Evolutionary conservation across 306 rosid genomes (phyloP), one percentile per base, ranked within the genome.

Genomic region (Malus asiatica): DNA sequence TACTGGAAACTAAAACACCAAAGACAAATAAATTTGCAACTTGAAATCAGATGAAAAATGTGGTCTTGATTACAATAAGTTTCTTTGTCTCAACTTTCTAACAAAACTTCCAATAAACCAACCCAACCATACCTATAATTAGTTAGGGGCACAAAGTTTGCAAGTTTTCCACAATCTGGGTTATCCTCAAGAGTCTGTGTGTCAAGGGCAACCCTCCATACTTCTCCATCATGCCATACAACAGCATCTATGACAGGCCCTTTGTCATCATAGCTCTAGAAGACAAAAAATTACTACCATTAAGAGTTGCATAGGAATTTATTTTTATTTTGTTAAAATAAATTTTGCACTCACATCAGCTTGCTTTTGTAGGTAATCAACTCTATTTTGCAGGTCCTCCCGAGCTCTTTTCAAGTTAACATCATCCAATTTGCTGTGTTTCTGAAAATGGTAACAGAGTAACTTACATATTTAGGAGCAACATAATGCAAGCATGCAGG

Each of bases 221-320:
- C 86, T 83, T 92, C 97, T 82, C 97, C 99, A 80, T 90, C 97
- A 73, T 92, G 93, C 99, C 99, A 95, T 38, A 90, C 97, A 86
- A 95, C 93, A 73, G 97, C 96, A 84, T 95, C 97, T 78, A 95
- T 78, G 73, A 83, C 76, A 44, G 99, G 99, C 61, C 99, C 99
- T 82, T 88, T 88, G 80, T 95, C 99, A 69, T 92, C 91, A 59
- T 90, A 95, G 87, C 86, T 88, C 99, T 95, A 81, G 70, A 66
- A 75, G 73, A 83, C 20, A 85, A 33, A 82, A 86, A 68, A 52
- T 67, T 46, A 77, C 74, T 55, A 79, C 55, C 68, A 76, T 35
- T 79, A 44, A 74, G 76, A 69, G 53, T 19, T 38, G 59, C 11
- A 23, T 62, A 59, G 68, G 46, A 77, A 83, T 65, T 66, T 71